Conservation (phyloP, 768 basidiomycete genomes). For the Lentinula edodes region DNA sequence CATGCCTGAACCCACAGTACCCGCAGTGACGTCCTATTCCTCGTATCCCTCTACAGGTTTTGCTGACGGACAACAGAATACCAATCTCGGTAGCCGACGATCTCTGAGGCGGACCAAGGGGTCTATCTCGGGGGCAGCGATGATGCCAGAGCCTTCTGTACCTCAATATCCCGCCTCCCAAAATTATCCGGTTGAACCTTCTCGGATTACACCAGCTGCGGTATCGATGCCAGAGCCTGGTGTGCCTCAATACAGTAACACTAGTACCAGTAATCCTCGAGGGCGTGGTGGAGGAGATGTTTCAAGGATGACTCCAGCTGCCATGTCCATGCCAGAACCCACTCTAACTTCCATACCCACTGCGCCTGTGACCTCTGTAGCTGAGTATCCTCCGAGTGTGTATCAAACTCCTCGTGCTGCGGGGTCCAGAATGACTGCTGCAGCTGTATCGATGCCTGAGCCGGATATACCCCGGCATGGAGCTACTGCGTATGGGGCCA, state of each 20-base stretch:
- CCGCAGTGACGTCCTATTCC: not conserved
- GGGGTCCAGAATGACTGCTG: not conserved
- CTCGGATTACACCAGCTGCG: not conserved
- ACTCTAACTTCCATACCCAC: not conserved
- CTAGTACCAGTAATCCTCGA: not conserved
- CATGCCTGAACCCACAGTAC: not conserved
- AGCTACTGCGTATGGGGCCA: not conserved
- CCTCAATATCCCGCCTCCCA: not conserved
- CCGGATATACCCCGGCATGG: not conserved
- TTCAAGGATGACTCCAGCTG: not conserved
- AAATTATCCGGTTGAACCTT: too few species aligned
- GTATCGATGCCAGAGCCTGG: not conserved
- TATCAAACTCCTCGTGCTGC: not conserved
- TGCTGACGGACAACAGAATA: not conserved
- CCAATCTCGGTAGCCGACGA: not conserved
- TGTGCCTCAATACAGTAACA: not conserved
- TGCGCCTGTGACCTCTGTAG: too few species aligned
- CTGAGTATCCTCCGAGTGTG: not conserved
- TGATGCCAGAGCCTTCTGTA: not conserved
- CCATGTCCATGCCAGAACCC: not conserved
- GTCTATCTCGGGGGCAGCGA: not conserved
- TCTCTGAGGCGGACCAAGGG: not conserved
- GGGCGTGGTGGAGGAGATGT: not conserved
- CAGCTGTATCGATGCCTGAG: not conserved
- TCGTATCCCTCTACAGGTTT: not conserved